A percentile compares a stretch with the other conserved stretches of the same genome.
Evolutionary conservation across 2,329 filamentous ascomycete species (phyloP).

Genomic region (Fusarium tuaranense): DNA sequence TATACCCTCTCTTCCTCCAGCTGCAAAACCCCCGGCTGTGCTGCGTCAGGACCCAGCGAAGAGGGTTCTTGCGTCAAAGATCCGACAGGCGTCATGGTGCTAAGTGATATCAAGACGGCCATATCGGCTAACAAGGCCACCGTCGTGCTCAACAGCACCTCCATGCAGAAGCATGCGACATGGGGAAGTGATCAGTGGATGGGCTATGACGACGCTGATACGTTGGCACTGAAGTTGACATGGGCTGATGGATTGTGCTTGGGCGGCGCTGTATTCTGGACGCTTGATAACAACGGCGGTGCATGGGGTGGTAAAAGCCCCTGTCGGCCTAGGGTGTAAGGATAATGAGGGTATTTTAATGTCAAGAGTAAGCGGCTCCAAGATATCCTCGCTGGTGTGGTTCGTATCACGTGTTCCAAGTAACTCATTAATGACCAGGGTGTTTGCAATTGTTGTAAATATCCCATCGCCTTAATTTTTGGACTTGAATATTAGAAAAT

Average conservation of each 20-base stretch:
- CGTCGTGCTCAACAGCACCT: conserved; percentile 1
- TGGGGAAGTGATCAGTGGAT: conserved; percentile 9
- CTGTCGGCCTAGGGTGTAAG: background rate
- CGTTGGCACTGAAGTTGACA: conserved; percentile 6
- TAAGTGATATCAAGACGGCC: conserved; percentile 8
- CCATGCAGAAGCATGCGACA: conserved; percentile 10
- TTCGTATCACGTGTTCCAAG: background rate
- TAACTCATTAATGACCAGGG: background rate
- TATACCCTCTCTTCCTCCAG: conserved; percentile 3
- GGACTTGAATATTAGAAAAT: background rate
- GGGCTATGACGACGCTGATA: conserved; percentile 6
- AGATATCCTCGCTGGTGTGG: background rate
- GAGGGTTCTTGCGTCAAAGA: conserved; percentile 10
- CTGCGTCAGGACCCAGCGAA: conserved; percentile 2
- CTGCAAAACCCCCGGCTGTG: conserved; percentile 5
- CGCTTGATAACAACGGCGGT: conserved; percentile 7
- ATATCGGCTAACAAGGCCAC: background rate
- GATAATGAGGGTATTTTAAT: background rate
- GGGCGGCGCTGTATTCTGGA: conserved; percentile 11
- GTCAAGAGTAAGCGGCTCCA: background rate
- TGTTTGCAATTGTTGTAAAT: background rate
- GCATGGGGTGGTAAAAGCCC: conserved; percentile 4
- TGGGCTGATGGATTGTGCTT: conserved; percentile 10
- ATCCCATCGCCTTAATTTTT: background rate
- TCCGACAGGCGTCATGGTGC: conserved; percentile 10